A percentile compares a stretch with the other conserved stretches of the same genome.
Evolutionary conservation across 2,329 filamentous ascomycete species (phyloP).

Genomic region (Coniochaeta sp.): DNA sequence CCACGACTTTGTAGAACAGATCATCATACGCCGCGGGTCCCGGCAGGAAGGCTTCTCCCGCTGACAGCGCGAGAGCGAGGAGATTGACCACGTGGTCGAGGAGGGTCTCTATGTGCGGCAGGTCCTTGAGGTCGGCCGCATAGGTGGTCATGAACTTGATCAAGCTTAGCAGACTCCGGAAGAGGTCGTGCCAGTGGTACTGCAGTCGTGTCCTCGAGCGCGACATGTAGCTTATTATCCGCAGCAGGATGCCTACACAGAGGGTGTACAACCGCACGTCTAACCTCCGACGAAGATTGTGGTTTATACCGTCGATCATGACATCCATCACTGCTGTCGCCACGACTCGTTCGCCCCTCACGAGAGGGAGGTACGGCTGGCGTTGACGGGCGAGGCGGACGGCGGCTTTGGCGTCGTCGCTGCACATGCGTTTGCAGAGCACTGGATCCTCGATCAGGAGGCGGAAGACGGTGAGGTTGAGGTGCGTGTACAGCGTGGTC

Average conservation of each 20-base stretch:
- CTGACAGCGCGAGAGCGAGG: constrained; percentile 74
- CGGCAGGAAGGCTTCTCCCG: constrained; percentile 85
- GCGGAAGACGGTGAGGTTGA: constrained; percentile 78
- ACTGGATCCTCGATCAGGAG: constrained; percentile 79
- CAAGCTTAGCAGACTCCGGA: constrained; percentile 79
- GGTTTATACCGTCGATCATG: constrained; percentile 84
- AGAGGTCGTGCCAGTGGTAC: constrained; percentile 95
- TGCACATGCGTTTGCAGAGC: constrained; percentile 77
- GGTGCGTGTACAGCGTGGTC: constrained; percentile 73
- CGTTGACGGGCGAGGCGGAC: constrained; percentile 86
- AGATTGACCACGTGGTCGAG: constrained; percentile 75
- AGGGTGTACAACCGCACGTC: constrained; percentile 81
- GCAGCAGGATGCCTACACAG: constrained; percentile 72
- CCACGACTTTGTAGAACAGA: constrained; percentile 96
- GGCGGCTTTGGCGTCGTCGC: constrained; percentile 62
- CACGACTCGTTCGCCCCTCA: constrained; percentile 64
- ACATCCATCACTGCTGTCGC: constrained; percentile 75
- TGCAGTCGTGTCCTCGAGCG: constrained; percentile 71
- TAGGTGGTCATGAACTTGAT: constrained; percentile 89
- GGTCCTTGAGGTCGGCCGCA: constrained; percentile 62
- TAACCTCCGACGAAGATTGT: constrained; percentile 80
- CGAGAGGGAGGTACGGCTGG: constrained; percentile 73
- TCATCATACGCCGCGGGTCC: constrained; percentile 87
- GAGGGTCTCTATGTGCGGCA: constrained; percentile 63
- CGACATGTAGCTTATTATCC: constrained; percentile 76